Evolutionary conservation across 2,329 filamentous ascomycete genomes (phyloP), one percentile per base, ranked within the genome.

Genomic region (Microcyclospora pomicola): DNA sequence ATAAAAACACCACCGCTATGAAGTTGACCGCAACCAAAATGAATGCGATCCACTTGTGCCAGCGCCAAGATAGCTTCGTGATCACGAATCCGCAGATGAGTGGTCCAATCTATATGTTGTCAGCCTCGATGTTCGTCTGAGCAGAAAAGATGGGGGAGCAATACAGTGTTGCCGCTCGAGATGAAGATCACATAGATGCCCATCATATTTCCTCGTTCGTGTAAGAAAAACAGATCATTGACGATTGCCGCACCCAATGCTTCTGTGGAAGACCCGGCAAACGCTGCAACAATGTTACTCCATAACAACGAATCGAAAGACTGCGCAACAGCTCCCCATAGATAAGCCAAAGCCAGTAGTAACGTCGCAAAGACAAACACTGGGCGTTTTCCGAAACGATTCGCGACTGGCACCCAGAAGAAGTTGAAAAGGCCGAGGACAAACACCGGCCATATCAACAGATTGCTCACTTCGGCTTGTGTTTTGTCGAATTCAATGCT

Each of bases 381-480:
- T 1, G 66, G 65, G 5, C 67, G 53, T 44, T 69, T 63, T 9
- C 67, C 67, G 38, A 67, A 63, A 40, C 62, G 65, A 15, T 62
- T 65, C 37, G 64, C 60, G 9, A 69, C 44, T 11, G 67, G 67
- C 5, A 69, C 64, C 66, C 65, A 69, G 47, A 69, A 57, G 55
- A 71, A 70, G 45, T 71, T 71, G 49, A 66, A 67, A 24, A 66
- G 60, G 1, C 67, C 66, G 2, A 71, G 59, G 2, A 67, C 60
- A 2, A 70, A 51, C 43, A 71, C 66, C 1, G 59, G 59, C 49
- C 56, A 62, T 10, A 60, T 46, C 2, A 63, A 52, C 1, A 63
- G 44, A 15, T 52, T 53, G 12, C 61, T 63, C 2, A 66, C 63
- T 36, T 68, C 60, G 5, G 61, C 65, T 51, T 60, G 56, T 2